These are phyloP conservation scores for Sphaerobolus stellatus DNA, from an alignment of 1,284 basidiomycete genomes.

Conservation along the genomic window DNA sequence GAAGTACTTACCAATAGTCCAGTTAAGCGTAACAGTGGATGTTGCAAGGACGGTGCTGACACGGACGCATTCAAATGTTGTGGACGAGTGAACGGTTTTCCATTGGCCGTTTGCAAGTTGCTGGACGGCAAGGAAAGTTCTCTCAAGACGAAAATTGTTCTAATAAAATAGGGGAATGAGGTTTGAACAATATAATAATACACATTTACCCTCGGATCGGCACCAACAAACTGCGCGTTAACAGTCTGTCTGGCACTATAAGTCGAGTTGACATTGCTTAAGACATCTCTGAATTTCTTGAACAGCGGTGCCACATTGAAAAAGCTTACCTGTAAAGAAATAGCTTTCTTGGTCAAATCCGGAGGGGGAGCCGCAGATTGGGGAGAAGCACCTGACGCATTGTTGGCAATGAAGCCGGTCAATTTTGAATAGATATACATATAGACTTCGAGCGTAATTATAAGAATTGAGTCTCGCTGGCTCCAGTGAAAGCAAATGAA, in stretches of 20 bases:
- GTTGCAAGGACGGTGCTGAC: slow-evolving; percentile 54
- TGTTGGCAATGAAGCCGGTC: slow-evolving; percentile 59
- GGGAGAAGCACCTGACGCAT: slow-evolving; percentile 39
- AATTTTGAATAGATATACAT: slow-evolving; percentile 73
- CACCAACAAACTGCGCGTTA: slow-evolving; percentile 66
- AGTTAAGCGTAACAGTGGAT: slow-evolving; percentile 54
- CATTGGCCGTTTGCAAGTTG: slow-evolving; percentile 44
- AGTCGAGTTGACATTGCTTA: slow-evolving; percentile 47
- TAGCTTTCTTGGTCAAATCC: slow-evolving; percentile 64
- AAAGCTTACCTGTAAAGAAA: slow-evolving; percentile 59
- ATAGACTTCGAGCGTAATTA: slow-evolving; percentile 76
- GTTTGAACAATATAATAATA: not conserved
- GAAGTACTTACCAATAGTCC: slow-evolving; percentile 61
- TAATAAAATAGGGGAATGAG: slow-evolving; percentile 26
- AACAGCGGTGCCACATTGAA: slow-evolving; percentile 54
- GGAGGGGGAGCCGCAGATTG: slow-evolving; percentile 66
- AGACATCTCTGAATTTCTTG: slow-evolving; percentile 57
- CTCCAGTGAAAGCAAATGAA: too few species aligned
- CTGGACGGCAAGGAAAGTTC: slow-evolving; percentile 72
- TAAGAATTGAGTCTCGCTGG: too few species aligned
- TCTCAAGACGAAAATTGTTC: slow-evolving; percentile 78
- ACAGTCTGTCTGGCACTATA: slow-evolving; percentile 63
- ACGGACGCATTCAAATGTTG: slow-evolving; percentile 67
- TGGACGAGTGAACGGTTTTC: slow-evolving; percentile 73
- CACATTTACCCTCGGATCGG: slow-evolving; percentile 71